phyloP scores from a whole-genome alignment of 352 stramenopile species.

The Pythium diclinum region DNA sequence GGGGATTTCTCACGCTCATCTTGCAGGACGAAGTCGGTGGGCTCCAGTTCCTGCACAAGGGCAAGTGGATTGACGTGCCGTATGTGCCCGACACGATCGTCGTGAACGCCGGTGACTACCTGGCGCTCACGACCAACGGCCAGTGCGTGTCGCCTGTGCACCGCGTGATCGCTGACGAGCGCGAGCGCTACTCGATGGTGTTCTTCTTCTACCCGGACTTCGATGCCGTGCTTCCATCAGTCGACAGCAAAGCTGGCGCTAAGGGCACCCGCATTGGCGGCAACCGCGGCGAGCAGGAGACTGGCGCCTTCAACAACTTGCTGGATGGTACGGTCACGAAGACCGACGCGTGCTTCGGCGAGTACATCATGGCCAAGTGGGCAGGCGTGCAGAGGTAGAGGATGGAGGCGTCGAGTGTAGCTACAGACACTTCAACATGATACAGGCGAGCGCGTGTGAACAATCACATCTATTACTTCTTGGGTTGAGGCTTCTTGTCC shows the following conservation, averaged over 20 bases:
- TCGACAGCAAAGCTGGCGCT: constrained; percentile 7
- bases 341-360: constrained; percentile 56
- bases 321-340: constrained; percentile 62
- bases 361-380: constrained; percentile 86
- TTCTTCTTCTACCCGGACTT: constrained; percentile 88
- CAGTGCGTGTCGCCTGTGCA: constrained; percentile 71
- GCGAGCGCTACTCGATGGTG: constrained; percentile 77
- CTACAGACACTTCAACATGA: not conserved
- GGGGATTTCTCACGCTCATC: constrained; percentile 82
- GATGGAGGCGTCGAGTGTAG: not conserved
- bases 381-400: constrained; percentile 57
- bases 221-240: constrained; percentile 57
- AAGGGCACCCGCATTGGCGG: constrained; percentile 41
- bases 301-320: constrained; percentile 64
- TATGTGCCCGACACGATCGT: constrained; percentile 70
- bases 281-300: constrained; percentile 28
- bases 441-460: not conserved
- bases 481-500: not conserved
- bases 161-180: constrained; percentile 64
- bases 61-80: constrained; percentile 73
- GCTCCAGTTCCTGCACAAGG: constrained; percentile 66
- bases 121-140: constrained; percentile 68
- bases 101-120: constrained; percentile 78
- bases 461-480: not conserved
- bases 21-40: constrained; percentile 71